Evolutionary conservation across 345 rosid genomes (phyloP).

Genomic region (Eucalyptus sp.): DNA sequence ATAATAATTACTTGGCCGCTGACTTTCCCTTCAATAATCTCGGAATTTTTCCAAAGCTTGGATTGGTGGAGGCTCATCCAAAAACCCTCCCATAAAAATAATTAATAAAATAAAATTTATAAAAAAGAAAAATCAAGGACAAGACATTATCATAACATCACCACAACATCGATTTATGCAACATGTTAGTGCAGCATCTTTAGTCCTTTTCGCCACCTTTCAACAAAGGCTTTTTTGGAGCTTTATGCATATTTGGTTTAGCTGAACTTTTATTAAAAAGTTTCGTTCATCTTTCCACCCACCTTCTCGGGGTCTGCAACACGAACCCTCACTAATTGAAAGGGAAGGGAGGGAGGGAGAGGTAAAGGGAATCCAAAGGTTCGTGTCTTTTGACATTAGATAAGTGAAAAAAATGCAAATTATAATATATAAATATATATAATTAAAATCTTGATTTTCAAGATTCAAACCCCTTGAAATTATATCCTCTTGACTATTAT

Average conservation of each 20-base stretch:
- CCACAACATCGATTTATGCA: not conserved
- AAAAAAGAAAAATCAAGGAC: not conserved
- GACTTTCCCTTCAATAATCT: not conserved
- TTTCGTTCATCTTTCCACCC: not conserved
- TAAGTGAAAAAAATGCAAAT: not conserved
- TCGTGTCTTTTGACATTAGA: not conserved
- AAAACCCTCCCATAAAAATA: not conserved
- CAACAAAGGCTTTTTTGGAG: not conserved
- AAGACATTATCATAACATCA: not conserved
- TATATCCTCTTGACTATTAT: not conserved
- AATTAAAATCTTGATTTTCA: not conserved
- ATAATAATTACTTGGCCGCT: not conserved
- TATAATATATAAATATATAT: not conserved
- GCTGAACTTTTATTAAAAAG: not conserved
- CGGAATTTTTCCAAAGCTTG: not conserved
- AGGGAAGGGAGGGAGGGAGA: not conserved
- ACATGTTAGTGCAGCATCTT: not conserved
- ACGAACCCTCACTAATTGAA: not conserved
- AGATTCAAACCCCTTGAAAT: not conserved
- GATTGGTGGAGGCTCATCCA: not conserved
- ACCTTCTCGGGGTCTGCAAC: not conserved
- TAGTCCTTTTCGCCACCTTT: not conserved
- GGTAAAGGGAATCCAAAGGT: not conserved
- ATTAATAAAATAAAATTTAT: not conserved
- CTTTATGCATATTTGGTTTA: not conserved